Conservation (phyloP, 352 stramenopile species). For the Poterioochromonas sp. region DNA sequence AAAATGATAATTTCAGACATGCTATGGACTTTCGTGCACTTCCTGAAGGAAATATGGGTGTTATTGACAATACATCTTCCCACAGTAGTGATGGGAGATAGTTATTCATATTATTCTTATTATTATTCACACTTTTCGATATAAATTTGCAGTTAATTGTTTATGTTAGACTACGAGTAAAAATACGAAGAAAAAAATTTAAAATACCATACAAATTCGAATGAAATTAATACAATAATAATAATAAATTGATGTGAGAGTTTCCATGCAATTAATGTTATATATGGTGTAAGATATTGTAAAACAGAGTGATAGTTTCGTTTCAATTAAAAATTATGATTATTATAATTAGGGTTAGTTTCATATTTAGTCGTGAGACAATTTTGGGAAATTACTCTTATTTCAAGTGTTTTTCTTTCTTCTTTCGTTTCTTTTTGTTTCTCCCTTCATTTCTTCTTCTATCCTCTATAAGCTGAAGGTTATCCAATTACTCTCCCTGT, state of each 20-base stretch:
- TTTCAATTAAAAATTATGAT: neutral
- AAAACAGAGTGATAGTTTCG: neutral
- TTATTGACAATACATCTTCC: too few species aligned
- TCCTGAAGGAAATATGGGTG: too few species aligned
- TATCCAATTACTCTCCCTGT: too few species aligned
- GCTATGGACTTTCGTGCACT: slow-evolving; percentile 6
- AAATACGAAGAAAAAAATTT: neutral
- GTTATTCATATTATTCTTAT: too few species aligned
- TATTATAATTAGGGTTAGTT: neutral
- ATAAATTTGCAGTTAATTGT: too few species aligned
- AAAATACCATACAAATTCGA: neutral
- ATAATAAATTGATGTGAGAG: neutral
- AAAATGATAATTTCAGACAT: neutral
- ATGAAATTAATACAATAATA: neutral
- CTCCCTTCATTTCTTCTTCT: neutral
- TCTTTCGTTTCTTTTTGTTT: neutral
- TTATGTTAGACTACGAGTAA: neutral
- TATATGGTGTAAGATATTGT: neutral
- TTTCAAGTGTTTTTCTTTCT: neutral
- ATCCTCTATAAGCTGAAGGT: neutral
- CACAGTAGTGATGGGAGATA: too few species aligned
- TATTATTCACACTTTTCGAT: too few species aligned
- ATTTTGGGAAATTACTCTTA: neutral
- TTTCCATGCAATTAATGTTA: too few species aligned
- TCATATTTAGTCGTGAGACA: neutral